Evolutionary conservation across 75 land plant species (phyloP).

Genomic region (Ceratopteris richardii): DNA sequence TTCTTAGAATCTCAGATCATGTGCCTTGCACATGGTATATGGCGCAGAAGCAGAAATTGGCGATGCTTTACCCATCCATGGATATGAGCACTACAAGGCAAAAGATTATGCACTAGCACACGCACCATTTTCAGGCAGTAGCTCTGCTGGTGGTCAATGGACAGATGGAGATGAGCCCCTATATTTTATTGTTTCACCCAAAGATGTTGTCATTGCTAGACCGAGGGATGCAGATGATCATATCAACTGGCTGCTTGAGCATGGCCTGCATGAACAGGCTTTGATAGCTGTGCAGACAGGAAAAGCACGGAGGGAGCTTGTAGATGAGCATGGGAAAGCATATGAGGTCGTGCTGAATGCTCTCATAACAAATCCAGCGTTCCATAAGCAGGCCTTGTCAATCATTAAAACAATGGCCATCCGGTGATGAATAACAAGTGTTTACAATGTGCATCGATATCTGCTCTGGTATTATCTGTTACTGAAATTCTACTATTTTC

Average conservation of each 20-base stretch:
- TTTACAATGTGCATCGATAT: no score
- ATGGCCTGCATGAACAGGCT: slow-evolving; percentile 29
- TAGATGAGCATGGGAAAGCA: no score
- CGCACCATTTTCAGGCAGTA: slow-evolving; percentile 23
- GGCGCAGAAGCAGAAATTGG: slow-evolving; percentile 23
- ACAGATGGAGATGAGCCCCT: slow-evolving; percentile 33
- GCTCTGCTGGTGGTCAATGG: slow-evolving; percentile 30
- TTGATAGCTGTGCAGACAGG: no score
- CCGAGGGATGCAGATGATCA: slow-evolving; percentile 35
- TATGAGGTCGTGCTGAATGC: slow-evolving; percentile 89
- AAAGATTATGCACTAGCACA: slow-evolving; percentile 37
- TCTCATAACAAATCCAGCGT: slow-evolving; percentile 71
- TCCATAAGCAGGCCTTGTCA: slow-evolving; percentile 67
- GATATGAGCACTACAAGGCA: slow-evolving; percentile 40
- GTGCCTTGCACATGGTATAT: no score
- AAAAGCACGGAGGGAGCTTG: no score
- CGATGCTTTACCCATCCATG: slow-evolving; percentile 33
- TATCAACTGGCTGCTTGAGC: slow-evolving; percentile 27
- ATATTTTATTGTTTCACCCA: slow-evolving; percentile 32
- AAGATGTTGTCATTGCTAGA: slow-evolving; percentile 33
- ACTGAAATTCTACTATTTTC: no score
- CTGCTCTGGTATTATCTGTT: no score
- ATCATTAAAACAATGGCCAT: slow-evolving; percentile 81
- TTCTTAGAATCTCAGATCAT: slow-evolving; percentile 13
- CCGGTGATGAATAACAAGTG: no score